Evolutionary conservation across 2,329 filamentous ascomycete species (phyloP), one percentile per base, ranked within the genome.

Genomic region (Diaporthe helianthi): DNA sequence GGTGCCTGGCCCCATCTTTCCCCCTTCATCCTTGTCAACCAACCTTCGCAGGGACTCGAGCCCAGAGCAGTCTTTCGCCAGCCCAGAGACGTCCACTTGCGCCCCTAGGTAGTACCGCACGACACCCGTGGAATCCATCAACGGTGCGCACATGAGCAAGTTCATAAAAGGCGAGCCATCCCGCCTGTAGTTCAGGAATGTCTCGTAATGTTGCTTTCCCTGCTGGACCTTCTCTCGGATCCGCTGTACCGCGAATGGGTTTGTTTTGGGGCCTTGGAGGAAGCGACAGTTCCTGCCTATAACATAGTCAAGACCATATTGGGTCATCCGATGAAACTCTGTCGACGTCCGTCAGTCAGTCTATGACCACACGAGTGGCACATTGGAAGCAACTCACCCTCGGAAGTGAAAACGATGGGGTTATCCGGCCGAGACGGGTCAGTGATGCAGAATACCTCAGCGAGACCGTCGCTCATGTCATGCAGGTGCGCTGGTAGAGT

Each of bases 131-230:
- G 86, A 90, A 75, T 93, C 91, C 72, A 89, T 86, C 0, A 93
- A 80, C 0, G 91, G 91, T 1, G 91, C 89, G n/a, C 88, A 86
- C 88, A 92, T 92, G 29, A 93, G 82, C 2, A 94, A 83, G 71
- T 93, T 94, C 85, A 93, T 90, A 75, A 93, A 93, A 0, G 90
- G 90, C 0, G 90, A 91, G 0, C 91, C 91, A 73, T 93, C 91
- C n/a, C 91, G 87, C 38, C 91, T 87, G 75, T 92, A 94, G 77
- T 94, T 94, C 46, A 94, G 80, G 67, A 94, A 89, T 0, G 92
- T 87, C 74, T 94, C 92, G 66, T 86, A 91, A 72, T 90, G 87
- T 74, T 94, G 92, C 73, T 87, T 85, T n/a, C 90, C 90, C 1
- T 83, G 85, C 9, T 83, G 78, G 13, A 91, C 79, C 33, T 88